Evolutionary conservation across 2,329 filamentous ascomycete genomes (phyloP).

Genomic region (Cordyceps cicadae): DNA sequence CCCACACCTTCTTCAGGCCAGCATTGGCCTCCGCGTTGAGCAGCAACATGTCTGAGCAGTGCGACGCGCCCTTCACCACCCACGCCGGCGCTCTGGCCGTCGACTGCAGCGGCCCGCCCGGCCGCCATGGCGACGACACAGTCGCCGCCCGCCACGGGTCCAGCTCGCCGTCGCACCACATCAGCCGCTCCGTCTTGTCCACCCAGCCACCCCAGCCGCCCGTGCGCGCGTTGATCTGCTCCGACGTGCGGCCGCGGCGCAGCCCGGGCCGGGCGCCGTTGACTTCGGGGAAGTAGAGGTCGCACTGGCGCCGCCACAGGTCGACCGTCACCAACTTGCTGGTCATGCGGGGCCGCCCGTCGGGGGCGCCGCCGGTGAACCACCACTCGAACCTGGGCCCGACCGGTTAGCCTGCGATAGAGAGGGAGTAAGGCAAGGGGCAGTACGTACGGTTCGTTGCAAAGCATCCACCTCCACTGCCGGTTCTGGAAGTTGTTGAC

Average conservation of each 20-base stretch:
- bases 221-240: constrained; percentile 22
- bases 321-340: background rate
- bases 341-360: constrained; percentile 39
- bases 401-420: background rate
- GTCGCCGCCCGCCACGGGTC: constrained; percentile 10
- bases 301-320: background rate
- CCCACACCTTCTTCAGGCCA: constrained; percentile 42
- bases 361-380: constrained; percentile 14
- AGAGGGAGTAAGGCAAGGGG: background rate
- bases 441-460: constrained; percentile 23
- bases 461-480: constrained; percentile 38
- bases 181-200: constrained; percentile 7
- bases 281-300: constrained; percentile 1
- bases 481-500: constrained; percentile 38
- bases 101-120: constrained; percentile 25
- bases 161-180: constrained; percentile 9
- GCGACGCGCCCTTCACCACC: constrained; percentile 31
- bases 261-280: constrained; percentile 20
- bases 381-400: constrained; percentile 1
- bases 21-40: constrained; percentile 50
- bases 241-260: constrained; percentile 28
- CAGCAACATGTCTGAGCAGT: constrained; percentile 56
- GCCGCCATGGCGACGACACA: background rate
- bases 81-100: constrained; percentile 37
- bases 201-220: constrained; percentile 5